Conservation (phyloP, 2,329 filamentous ascomycete species). For the Thyridium curvatum region DNA sequence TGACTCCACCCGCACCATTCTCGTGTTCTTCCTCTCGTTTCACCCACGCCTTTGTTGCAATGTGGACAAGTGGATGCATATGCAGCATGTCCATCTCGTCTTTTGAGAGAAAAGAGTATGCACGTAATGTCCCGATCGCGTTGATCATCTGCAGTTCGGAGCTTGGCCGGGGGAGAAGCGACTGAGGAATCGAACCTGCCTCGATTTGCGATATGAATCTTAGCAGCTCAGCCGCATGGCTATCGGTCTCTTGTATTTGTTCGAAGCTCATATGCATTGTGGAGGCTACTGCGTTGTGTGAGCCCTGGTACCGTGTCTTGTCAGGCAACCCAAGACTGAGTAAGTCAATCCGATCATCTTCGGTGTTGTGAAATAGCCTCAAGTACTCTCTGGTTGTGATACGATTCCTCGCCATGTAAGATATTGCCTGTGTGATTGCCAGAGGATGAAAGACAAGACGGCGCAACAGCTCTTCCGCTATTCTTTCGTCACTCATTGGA, state of each 20-base stretch:
- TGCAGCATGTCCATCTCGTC: no score
- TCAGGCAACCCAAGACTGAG: slow-evolving; percentile 24
- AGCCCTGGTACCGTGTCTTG: slow-evolving; percentile 16
- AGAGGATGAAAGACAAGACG: slow-evolving; percentile 8
- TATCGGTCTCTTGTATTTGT: slow-evolving; percentile 18
- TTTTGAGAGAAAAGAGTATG: no score
- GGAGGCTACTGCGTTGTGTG: slow-evolving; percentile 22
- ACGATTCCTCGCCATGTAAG: slow-evolving; percentile 6
- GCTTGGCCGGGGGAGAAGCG: no score
- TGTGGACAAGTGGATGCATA: no score
- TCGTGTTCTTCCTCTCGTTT: no score
- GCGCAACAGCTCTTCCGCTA: slow-evolving; percentile 1
- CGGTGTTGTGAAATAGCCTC: slow-evolving; percentile 12
- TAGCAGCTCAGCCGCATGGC: no score
- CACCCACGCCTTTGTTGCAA: no score
- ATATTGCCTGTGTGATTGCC: slow-evolving; percentile 9
- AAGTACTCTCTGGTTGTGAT: slow-evolving; percentile 7
- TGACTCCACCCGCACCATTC: no score
- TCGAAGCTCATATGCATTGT: slow-evolving; percentile 34
- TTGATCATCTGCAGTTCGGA: no score
- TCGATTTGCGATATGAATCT: no score
- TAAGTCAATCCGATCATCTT: slow-evolving; percentile 18
- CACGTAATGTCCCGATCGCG: no score
- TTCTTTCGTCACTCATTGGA: background rate
- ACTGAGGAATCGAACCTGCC: no score